Base-by-base conservation (phyloP, 257 asterid species). In the Linderniella brevidens region DNA sequence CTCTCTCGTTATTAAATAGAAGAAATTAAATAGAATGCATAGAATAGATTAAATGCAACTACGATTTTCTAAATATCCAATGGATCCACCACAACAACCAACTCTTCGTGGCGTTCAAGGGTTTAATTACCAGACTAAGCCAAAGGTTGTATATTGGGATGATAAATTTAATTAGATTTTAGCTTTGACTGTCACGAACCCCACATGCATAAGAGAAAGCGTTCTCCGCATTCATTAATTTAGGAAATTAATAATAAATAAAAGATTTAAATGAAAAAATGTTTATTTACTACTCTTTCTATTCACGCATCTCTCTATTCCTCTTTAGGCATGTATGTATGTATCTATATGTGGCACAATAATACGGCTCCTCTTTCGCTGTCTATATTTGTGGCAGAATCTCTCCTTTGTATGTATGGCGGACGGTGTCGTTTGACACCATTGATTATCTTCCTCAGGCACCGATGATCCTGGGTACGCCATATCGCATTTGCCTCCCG, bases 381-480 rank as follows among this genome's bases (percentile, higher is more conserved):
- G 48, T 55, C 62, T 64, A 41, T 48, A 59, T 57, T 49, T 57
- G 52, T 56, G 55, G 58, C 52, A 29, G 32, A 47, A 19, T 48
- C 48, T 25, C 19, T 38, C 19, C 44, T n/a, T n/a, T n/a, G n/a
- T n/a, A n/a, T n/a, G 55, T 52, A 63, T 47, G 58, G 77, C 65
- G 56, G 76, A 58, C 60, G 71, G 61, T 62, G 70, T 46, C 60
- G 49, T 56, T 59, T 55, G 18, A 64, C 53, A 35, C 37, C 11
- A 58, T 53, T 71, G 60, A 39, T 2, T 68, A 57, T 52, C 64
- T 59, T 64, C 54, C 50, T 64, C 59, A 46, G 68, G 67, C 77
- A 63, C 75, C 77, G 86, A 69, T 72, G 77, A 65, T 60, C 60
- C 57, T 71, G 79, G 79, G 72, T 58, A 71, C 57, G 57, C 55